Evolutionary conservation across 345 rosid genomes (phyloP).

Genomic region (Theobroma cacao): DNA sequence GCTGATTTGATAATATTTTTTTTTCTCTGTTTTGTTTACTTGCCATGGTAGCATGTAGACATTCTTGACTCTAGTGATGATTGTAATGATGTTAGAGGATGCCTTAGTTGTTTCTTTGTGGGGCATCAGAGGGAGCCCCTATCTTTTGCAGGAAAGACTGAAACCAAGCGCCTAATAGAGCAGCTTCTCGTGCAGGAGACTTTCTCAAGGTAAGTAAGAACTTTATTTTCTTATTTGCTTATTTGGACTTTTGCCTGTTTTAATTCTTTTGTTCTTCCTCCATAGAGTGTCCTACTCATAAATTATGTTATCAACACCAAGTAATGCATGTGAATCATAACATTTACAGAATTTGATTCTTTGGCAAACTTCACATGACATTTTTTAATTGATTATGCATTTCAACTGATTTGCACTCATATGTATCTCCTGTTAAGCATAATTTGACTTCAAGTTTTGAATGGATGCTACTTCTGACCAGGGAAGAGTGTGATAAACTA

Average conservation of each 20-base stretch:
- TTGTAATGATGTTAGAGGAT: not conserved
- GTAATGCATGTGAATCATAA: not conserved
- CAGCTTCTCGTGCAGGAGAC: conserved; percentile 73
- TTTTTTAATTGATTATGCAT: not conserved
- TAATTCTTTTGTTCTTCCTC: not conserved
- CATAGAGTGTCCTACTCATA: not conserved
- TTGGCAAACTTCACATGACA: not conserved
- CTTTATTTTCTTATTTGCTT: conserved; percentile 11
- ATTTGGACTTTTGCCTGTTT: conserved; percentile 1
- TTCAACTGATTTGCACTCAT: not conserved
- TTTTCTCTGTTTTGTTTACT: not conserved
- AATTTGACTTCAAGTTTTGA: conserved; percentile 13
- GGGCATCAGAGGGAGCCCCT: conserved; percentile 26
- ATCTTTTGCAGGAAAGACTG: conserved; percentile 31
- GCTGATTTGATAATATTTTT: not conserved
- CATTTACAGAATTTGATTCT: not conserved
- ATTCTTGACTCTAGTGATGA: not conserved
- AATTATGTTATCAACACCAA: not conserved
- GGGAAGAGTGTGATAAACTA: conserved; percentile 80
- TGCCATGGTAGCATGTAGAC: not conserved
- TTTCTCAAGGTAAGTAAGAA: conserved; percentile 66
- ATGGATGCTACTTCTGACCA: conserved; percentile 37
- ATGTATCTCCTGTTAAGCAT: not conserved
- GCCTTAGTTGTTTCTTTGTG: conserved; percentile 7
- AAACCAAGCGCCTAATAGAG: conserved; percentile 65